Evolutionary conservation across 2,329 filamentous ascomycete species (phyloP).

Genomic region (Septoria petroselini): DNA sequence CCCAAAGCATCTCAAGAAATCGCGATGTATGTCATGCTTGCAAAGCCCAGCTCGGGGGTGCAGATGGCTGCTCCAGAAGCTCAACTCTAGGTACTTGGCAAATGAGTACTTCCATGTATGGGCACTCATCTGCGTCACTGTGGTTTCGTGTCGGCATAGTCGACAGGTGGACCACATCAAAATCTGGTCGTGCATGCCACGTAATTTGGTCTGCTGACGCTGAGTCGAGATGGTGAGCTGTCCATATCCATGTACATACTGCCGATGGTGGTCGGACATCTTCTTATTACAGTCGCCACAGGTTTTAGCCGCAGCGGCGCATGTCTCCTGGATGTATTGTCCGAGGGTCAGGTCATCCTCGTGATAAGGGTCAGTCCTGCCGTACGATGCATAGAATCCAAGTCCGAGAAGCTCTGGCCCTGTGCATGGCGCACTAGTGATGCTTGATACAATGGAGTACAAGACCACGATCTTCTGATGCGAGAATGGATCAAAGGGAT

Average conservation of each 20-base stretch:
- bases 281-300: slow-evolving; percentile 82
- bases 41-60: slow-evolving; percentile 73
- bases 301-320: slow-evolving; percentile 68
- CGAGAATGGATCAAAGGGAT: slow-evolving; percentile 89
- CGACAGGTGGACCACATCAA: slow-evolving; percentile 99
- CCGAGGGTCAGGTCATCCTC: slow-evolving; percentile 86
- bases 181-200: slow-evolving; percentile 69
- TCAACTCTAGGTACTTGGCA: slow-evolving; percentile 94
- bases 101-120: slow-evolving; percentile 98
- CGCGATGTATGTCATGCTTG: slow-evolving; percentile 84
- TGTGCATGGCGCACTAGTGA: slow-evolving; percentile 86
- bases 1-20: slow-evolving; percentile 91
- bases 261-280: slow-evolving; percentile 89
- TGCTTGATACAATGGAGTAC: slow-evolving; percentile 89
- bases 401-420: slow-evolving; percentile 88
- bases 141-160: slow-evolving; percentile 83
- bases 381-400: slow-evolving; percentile 83
- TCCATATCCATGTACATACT: slow-evolving; percentile 94
- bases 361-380: slow-evolving; percentile 66
- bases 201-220: slow-evolving; percentile 64
- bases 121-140: slow-evolving; percentile 85
- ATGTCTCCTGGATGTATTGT: slow-evolving; percentile 91
- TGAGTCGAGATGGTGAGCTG: slow-evolving; percentile 90
- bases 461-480: slow-evolving; percentile 96
- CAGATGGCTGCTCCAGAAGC: slow-evolving; percentile 88